A percentile compares a stretch with the other conserved stretches of the same genome.
phyloP scores from a whole-genome alignment of 352 stramenopile genomes.

The Phytophthora syringae region DNA sequence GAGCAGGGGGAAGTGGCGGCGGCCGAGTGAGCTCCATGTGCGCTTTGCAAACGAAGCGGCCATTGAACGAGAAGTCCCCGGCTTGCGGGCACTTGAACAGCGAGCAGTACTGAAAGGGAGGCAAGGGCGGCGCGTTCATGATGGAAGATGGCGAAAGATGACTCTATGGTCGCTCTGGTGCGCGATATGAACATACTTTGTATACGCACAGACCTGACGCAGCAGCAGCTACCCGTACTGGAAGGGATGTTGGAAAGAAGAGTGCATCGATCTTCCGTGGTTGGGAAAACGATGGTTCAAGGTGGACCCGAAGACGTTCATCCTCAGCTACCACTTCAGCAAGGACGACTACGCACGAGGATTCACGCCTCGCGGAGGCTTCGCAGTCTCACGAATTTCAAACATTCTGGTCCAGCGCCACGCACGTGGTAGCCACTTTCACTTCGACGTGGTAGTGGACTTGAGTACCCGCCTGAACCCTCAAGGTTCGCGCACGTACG shows the following conservation, averaged over 20 bases:
- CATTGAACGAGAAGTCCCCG: background rate
- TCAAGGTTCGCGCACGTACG: constrained; percentile 67
- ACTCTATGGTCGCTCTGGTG: constrained; percentile 62
- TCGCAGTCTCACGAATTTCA: constrained; percentile 60
- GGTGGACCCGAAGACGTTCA: constrained; percentile 70
- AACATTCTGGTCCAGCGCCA: constrained; percentile 61
- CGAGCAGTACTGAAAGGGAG: background rate
- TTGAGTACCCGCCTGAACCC: constrained; percentile 69
- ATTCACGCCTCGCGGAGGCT: constrained; percentile 68
- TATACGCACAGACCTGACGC: constrained; percentile 35
- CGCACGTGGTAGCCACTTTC: constrained; percentile 45
- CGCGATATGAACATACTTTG: constrained; percentile 61
- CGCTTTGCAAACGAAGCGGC: background rate
- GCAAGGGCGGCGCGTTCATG: background rate
- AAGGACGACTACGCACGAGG: constrained; percentile 66
- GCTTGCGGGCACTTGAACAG: background rate
- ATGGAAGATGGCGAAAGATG: background rate
- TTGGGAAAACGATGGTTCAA: constrained; percentile 76
- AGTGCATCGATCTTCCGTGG: constrained; percentile 78
- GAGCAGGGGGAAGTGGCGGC: background rate
- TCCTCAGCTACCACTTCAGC: constrained; percentile 75
- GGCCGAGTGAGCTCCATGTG: constrained; percentile 1
- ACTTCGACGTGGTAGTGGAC: constrained; percentile 78
- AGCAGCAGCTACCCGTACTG: constrained; percentile 53
- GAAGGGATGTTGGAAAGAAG: constrained; percentile 82